Base-by-base conservation (phyloP, 192 early-diverging fungal species). In the Linnemannia schmuckeri region DNA sequence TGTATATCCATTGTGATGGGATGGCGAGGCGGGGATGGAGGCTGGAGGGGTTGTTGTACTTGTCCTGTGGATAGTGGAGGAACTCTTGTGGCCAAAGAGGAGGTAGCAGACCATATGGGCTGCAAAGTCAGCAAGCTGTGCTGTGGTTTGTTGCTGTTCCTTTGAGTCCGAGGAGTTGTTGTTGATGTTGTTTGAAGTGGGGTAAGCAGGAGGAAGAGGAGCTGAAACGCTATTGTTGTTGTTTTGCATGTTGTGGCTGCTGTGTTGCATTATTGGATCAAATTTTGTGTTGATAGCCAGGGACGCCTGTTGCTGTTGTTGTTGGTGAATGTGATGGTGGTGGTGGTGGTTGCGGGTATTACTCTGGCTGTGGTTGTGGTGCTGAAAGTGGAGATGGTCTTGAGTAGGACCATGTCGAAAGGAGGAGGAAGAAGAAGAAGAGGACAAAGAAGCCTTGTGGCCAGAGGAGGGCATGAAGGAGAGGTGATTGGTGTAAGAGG, bases 41-140 rank as follows among this genome's bases (percentile, higher is more conserved):
- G 88, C 63, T 7, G 83, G 79, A 74, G 79, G 76, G 17, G 82
- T 73, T 24, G 71, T 69, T 66, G 49, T 54, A 54, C 71, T 57
- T 37, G 24, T 76, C 17, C 44, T 54, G 10, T 30, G 0, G 1
- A 30, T 4, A 4, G 61, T 4, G 4, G 61, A 13, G 3, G 61
- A 33, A 13, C 30, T 9, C 27, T 33, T 66, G 61, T 90, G 88
- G 42, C 87, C 88, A 81, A 91, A 90, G 82, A 90, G 89, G 52
- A 93, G 73, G 41, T 89, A 89, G 76, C 88, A 91, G 24, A 92
- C 89, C 93, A 93, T 92, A 30, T 91, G 89, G 49, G 93, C 88
- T 5, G 90, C 91, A 80, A 93, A 93, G 42, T 92, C 91, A 37
- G 93, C 90, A 10, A 92, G 87, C 66, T 92, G 88, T 20, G 80